phyloP scores from a whole-genome alignment of 2,329 filamentous ascomycete species.

The Acephala macrosclerotiorum region DNA sequence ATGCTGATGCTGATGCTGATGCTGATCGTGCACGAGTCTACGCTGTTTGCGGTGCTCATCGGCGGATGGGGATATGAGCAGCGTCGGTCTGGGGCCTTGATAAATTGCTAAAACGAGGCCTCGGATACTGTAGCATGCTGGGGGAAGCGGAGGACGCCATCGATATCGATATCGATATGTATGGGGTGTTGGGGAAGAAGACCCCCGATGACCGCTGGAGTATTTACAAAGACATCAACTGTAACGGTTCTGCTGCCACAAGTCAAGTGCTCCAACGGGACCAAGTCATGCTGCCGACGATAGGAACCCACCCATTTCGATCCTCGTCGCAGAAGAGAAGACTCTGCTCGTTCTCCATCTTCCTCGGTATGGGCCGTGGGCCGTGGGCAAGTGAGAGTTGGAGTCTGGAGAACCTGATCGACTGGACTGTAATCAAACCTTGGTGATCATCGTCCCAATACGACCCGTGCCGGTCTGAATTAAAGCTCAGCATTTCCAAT shows the following conservation, averaged over 20 bases:
- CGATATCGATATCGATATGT: too few species aligned
- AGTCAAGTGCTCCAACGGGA: too few species aligned
- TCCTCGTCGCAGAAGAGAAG: too few species aligned
- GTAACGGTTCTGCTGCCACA: too few species aligned
- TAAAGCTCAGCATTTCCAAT: background rate
- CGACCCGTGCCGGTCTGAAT: background rate
- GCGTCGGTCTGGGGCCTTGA: background rate
- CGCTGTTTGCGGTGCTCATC: too few species aligned
- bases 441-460: background rate
- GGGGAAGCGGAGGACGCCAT: background rate
- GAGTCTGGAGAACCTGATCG: background rate
- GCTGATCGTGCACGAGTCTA: background rate
- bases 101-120: conserved; percentile 5
- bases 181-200: background rate
- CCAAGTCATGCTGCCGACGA: too few species aligned
- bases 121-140: background rate
- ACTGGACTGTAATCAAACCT: background rate
- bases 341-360: too few species aligned
- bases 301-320: too few species aligned
- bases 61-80: too few species aligned
- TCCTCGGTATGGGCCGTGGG: too few species aligned
- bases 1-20: background rate
- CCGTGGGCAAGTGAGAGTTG: too few species aligned
- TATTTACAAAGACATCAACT: background rate
- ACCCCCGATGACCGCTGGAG: background rate